Base-by-base conservation (phyloP, 306 rosid species). In the barrel medic (Medicago truncatula) region DNA sequence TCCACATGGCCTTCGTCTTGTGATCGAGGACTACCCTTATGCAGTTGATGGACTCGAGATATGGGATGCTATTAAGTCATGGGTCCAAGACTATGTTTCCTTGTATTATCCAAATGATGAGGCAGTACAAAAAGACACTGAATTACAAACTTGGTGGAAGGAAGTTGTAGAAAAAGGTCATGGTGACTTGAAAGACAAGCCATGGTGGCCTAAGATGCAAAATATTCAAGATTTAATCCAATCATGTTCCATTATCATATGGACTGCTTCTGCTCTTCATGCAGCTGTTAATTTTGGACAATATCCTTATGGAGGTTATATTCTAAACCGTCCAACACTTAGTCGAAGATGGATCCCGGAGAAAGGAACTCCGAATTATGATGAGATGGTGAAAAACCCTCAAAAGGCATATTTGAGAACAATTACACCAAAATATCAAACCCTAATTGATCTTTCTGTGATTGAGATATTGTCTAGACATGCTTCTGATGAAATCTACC, bases 111-210 rank as follows among this genome's bases (percentile, higher is more conserved):
- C 18, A 69, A 68, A 74, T 1, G 85, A 90, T n/a, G 83, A 77
- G 18, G 59, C 21, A 5, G 78, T 90, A 4, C 75, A 64, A 25
- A 67, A 85, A 9, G 96, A 88, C 76, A 5, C 67, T 1, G 96
- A 88, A 56, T 89, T 88, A 14, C 93, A 87, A 71, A 78, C 82
- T 20, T 91, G 93, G 93, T 91, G 96, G 96, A 88, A 87, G 80
- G 96, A 89, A 63, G 80, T 80, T 4, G 73, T 77, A 16, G 85
- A 82, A 73, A 83, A 75, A 5, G 91, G 91, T 8, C 96, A 91
- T 25, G 90, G 87, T 18, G 96, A 87, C 83, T 54, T 78, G 59
- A 25, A 15, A 47, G 74, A 25, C 18, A 50, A 47, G 59, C 1
- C 41, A 50, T 70, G 74, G 74, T 70, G 74, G 74, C 74, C 74